phyloP scores from a whole-genome alignment of 768 basidiomycete species.

The Cubamyces lactineus region DNA sequence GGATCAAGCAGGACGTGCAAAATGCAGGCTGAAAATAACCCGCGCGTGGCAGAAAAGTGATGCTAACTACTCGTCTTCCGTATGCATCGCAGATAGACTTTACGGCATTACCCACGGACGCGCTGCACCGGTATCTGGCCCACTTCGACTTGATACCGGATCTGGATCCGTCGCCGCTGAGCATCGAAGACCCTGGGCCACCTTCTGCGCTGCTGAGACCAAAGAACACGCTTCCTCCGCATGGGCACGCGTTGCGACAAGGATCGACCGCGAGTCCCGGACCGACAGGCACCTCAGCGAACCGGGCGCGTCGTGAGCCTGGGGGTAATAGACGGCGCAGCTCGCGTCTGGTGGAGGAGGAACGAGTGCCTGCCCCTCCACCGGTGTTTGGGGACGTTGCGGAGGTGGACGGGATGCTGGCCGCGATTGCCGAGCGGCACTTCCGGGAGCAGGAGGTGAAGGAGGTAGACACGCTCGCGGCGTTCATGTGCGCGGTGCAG shows the following conservation, averaged over 20 bases:
- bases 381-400: conserved; percentile 72
- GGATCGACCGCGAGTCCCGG: conserved; percentile 31
- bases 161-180: conserved; percentile 71
- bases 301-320: conserved; percentile 71
- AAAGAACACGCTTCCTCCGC: conserved; percentile 40
- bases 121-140: conserved; percentile 71
- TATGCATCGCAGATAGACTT: conserved; percentile 67
- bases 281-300: conserved; percentile 56
- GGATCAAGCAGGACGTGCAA: neutral
- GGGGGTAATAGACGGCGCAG: conserved; percentile 69
- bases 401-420: conserved; percentile 69
- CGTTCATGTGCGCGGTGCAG: conserved; percentile 79
- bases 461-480: conserved; percentile 81
- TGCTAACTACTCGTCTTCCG: neutral
- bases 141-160: conserved; percentile 73
- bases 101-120: conserved; percentile 62
- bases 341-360: conserved; percentile 74
- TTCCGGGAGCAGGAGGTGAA: conserved; percentile 68
- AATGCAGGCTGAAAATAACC: neutral
- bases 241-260: conserved; percentile 53
- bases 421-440: conserved; percentile 71
- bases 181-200: conserved; percentile 68
- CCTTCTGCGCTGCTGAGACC: conserved; percentile 63
- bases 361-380: conserved; percentile 40
- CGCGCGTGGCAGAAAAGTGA: neutral